Base-by-base conservation (phyloP, 2,329 filamentous ascomycete genomes). In the Sporothrix curviconia region DNA sequence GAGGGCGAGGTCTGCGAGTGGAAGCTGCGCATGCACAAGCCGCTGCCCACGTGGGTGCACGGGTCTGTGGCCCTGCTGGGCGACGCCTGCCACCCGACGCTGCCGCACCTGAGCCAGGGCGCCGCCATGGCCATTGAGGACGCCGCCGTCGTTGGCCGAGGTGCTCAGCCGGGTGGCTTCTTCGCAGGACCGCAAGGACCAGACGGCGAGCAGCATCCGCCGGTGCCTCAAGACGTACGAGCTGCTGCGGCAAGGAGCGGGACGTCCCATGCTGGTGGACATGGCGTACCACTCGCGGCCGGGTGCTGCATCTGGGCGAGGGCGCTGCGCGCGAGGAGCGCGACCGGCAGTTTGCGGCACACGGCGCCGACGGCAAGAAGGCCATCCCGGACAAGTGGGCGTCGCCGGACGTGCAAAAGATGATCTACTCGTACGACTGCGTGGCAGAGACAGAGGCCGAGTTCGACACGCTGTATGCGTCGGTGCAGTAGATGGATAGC, bases 81-180 rank as follows among this genome's bases (percentile, higher is more conserved):
- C 46, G 84, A 88, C 64, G 79, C 83, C 3, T 86, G 83, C 67
- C 84, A 88, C 65, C 83, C 84, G 1, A 87, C 83, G 19, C 78
- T 87, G 49, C 85, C 84, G 1, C 84, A 87, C 64, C 75, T 86
- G 4, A 83, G 79, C 44, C 83, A 87, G 69, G 85, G 85, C 37
- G 84, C 85, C 11, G 83, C 84, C 8, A 84, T 85, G 74, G 83
- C 84, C 8, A 83, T 86, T 50, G 85, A 88, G 67, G 85, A 88
- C 63, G 84, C 80, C 1, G 82, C 80, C 4, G 79, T 82, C n/a
- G 2, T 68, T 87, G 17, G 80, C 78, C 44, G 79, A 80, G 62
- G 76, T 77, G 2, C 69, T 85, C 24, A 69, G 69, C 51, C 67
- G 68, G 36, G 69, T 74, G n/a, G n/a, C n/a, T n/a, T n/a, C n/a